Conservation (phyloP, 441 rosid genomes). For the Adansonia grandidieri region DNA sequence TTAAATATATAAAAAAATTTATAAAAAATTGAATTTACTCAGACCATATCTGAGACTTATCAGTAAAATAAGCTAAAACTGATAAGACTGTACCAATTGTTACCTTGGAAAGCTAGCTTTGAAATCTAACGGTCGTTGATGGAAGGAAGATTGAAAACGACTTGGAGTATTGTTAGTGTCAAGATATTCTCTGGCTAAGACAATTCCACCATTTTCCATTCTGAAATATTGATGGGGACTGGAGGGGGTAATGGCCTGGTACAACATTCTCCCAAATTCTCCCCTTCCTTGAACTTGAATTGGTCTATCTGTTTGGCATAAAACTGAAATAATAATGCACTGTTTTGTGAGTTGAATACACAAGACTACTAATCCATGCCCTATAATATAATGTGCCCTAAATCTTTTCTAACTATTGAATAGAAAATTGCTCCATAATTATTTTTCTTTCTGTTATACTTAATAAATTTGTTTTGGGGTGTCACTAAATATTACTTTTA, state of each 20-base stretch:
- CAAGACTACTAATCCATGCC: not conserved
- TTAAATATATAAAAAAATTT: too few relatives aligned
- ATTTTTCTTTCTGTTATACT: too few relatives aligned
- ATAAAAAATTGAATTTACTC: too few relatives aligned
- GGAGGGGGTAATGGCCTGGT: conserved; percentile 27
- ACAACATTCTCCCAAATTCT: conserved; percentile 32
- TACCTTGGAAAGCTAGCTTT: conserved; percentile 41
- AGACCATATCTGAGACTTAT: too few relatives aligned
- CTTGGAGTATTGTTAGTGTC: conserved; percentile 19
- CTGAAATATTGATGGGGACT: conserved; percentile 42
- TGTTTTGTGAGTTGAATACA: not conserved
- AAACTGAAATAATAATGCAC: conserved; percentile 34
- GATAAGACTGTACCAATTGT: not conserved
- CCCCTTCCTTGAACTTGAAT: conserved; percentile 45
- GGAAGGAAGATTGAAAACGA: conserved; percentile 35
- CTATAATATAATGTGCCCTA: not conserved
- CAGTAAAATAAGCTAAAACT: too few relatives aligned
- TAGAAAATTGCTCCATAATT: too few relatives aligned
- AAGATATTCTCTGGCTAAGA: conserved; percentile 34
- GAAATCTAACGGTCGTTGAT: conserved; percentile 31
- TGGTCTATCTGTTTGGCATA: conserved; percentile 34
- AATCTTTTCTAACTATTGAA: too few relatives aligned
- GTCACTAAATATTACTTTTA: too few relatives aligned
- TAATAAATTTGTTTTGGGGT: too few relatives aligned
- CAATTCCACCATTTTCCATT: conserved; percentile 54